phyloP scores from a whole-genome alignment of 2,329 filamentous ascomycete species.

The Aspergillus brasiliensis region DNA sequence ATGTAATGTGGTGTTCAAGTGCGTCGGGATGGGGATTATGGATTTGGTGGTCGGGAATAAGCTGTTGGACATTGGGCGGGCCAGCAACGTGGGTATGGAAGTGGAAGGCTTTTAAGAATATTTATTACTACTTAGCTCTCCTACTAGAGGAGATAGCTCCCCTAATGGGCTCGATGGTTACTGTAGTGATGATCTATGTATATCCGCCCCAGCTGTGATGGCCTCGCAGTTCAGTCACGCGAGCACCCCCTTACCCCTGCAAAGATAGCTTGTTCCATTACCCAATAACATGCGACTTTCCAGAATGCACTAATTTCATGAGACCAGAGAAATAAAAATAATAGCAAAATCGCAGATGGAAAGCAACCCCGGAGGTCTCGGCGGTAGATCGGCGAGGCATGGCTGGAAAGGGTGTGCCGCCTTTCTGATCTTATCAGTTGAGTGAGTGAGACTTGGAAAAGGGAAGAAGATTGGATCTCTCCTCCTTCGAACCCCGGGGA shows the following conservation, averaged over 20 bases:
- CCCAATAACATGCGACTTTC: too few relatives aligned
- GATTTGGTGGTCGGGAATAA: conserved; percentile 50
- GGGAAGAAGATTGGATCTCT: background rate
- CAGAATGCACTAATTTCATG: background rate
- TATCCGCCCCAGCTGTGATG: background rate
- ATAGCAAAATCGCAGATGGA: too few relatives aligned
- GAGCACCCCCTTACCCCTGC: background rate
- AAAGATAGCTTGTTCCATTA: background rate
- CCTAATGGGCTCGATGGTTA: background rate
- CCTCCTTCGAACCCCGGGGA: background rate
- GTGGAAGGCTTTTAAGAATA: conserved; percentile 40
- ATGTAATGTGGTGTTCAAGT: conserved; percentile 52
- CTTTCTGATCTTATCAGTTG: conserved; percentile 1
- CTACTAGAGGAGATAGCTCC: too few relatives aligned
- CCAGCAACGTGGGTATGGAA: conserved; percentile 35
- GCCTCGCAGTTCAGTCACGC: background rate
- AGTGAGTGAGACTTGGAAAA: background rate
- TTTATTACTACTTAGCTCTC: background rate
- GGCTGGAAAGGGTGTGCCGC: background rate
- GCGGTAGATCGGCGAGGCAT: too few relatives aligned
- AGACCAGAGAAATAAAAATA: too few relatives aligned
- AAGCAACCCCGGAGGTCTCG: background rate
- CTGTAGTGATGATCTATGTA: background rate
- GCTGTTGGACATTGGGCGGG: conserved; percentile 40
- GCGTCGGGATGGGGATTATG: conserved; percentile 55